These are phyloP conservation scores for Wallacemonas sp. DNA, from an alignment of 208 protist species.

Conservation along the genomic window DNA sequence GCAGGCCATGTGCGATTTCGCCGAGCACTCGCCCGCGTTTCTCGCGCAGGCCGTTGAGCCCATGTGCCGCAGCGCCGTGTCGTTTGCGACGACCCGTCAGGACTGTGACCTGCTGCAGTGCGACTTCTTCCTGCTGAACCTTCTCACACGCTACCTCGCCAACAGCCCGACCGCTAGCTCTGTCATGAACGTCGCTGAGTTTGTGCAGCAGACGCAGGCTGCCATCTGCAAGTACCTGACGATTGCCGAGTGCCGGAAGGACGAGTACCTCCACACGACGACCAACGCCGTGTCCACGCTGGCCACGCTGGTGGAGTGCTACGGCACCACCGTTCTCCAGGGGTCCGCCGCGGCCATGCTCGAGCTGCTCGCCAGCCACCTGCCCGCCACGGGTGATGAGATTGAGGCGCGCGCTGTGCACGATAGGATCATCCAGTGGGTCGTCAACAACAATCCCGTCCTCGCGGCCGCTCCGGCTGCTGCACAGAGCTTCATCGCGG, in stretches of 20 bases:
- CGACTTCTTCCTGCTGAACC: slow-evolving; percentile 77
- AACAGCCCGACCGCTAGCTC: slow-evolving; percentile 20
- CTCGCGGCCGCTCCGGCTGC: slow-evolving; percentile 31
- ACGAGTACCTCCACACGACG: slow-evolving; percentile 54
- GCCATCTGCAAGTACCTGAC: slow-evolving; percentile 50
- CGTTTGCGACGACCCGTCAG: slow-evolving; percentile 43
- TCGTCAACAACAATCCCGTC: slow-evolving; percentile 48
- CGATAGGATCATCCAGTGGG: slow-evolving; percentile 70
- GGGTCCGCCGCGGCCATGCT: slow-evolving; percentile 37
- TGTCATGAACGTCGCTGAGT: slow-evolving; percentile 40
- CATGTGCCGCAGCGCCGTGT: slow-evolving; percentile 48
- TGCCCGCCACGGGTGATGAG: slow-evolving; percentile 75
- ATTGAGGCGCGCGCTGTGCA: slow-evolving; percentile 75
- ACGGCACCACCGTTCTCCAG: slow-evolving; percentile 32
- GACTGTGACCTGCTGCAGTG: slow-evolving; percentile 68
- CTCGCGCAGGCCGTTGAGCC: slow-evolving; percentile 50
- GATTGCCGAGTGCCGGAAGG: slow-evolving; percentile 25
- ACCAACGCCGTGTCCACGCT: slow-evolving; percentile 75
- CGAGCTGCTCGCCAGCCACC: slow-evolving; percentile 36
- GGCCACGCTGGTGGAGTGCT: slow-evolving; percentile 62
- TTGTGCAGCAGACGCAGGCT: slow-evolving; percentile 45
- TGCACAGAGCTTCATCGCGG: slow-evolving; percentile 35
- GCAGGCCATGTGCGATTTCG: slow-evolving; percentile 74
- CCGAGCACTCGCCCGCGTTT: slow-evolving; percentile 58
- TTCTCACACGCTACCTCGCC: slow-evolving; percentile 63